Evolutionary conservation across 2,329 filamentous ascomycete genomes (phyloP), one percentile per base, ranked within the genome.

Genomic region (Didymosphaeria variabile): DNA sequence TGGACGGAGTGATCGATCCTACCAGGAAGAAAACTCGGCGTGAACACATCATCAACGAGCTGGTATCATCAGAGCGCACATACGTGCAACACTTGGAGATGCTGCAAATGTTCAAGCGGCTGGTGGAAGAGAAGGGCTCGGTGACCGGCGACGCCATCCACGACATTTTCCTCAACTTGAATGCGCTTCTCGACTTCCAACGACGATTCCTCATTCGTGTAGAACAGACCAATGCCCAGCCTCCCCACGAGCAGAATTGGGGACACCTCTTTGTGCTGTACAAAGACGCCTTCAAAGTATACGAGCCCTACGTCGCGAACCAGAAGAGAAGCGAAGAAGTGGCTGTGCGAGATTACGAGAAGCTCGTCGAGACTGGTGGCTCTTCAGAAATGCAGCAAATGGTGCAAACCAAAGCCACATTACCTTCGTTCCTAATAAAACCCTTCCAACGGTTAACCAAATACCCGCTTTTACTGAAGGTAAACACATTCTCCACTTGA

Each of bases 11-110:
- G 42, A 72, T 70, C 12, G 72, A 74, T 51, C 69, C 80, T 31
- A 80, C 82, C 26, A 83, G 80, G 56, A 88, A 90, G 51, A 87
- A 89, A 58, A 88, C 88, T 1, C 87, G 92, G 75, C 90, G 93
- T 67, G 92, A 97, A 72, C 91, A 97, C 77, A 93, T 98, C 63
- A 87, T 99, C 46, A 89, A 91, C 72, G 95, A 99, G 79, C 82
- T 99, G 50, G 91, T 99, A 58, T 92, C 94, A 70, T 98, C 94
- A 1, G 95, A 99, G 79, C 90, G 95, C 64, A 97, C 97, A 79
- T 99, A 99, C 71, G 95, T 98, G 4, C 94, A 98, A 77, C 95
- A 99, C 81, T 82, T 99, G 56, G 94, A 98, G 77, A 94, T 97
- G 68, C 80, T 99, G 38, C 93, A 98, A 77, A 90, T 94, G 53